phyloP scores from a whole-genome alignment of 2,329 filamentous ascomycete genomes.

The Aspergillus novoparasiticus region DNA sequence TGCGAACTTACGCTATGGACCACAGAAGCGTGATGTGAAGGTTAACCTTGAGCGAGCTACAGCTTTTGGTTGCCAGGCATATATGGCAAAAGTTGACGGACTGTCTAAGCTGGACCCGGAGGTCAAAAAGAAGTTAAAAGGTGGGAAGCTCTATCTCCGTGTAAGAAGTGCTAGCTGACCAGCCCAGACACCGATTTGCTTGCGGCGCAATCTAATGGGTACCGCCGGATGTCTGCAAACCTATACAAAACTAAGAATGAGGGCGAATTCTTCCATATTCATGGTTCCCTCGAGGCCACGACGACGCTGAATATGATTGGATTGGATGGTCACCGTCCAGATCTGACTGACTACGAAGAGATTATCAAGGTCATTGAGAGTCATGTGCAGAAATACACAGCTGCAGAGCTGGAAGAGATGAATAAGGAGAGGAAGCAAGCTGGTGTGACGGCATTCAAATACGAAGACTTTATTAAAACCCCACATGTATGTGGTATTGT shows the following conservation, averaged over 20 bases:
- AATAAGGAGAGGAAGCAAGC: constrained; percentile 62
- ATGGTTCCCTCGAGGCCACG: constrained; percentile 72
- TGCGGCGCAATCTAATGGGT: constrained; percentile 69
- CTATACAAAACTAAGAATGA: constrained; percentile 68
- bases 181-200: constrained; percentile 69
- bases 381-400: constrained; percentile 58
- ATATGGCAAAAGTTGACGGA: constrained; percentile 45
- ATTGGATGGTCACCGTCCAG: constrained; percentile 62
- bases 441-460: constrained; percentile 61
- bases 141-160: constrained; percentile 22
- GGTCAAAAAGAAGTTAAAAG: constrained; percentile 42
- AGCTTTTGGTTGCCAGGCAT: constrained; percentile 45
- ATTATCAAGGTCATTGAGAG: constrained; percentile 63
- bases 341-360: constrained; percentile 61
- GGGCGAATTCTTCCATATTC: constrained; percentile 73
- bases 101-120: constrained; percentile 41
- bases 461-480: constrained; percentile 61
- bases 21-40: constrained; percentile 40
- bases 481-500: constrained; percentile 49
- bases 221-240: constrained; percentile 72
- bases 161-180: constrained; percentile 12
- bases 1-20: constrained; percentile 57
- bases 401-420: constrained; percentile 59
- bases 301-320: constrained; percentile 72
- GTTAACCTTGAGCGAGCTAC: constrained; percentile 43